These are phyloP conservation scores for Solanum piurae DNA, from an alignment of 257 asterid genomes.

Conservation along the genomic window DNA sequence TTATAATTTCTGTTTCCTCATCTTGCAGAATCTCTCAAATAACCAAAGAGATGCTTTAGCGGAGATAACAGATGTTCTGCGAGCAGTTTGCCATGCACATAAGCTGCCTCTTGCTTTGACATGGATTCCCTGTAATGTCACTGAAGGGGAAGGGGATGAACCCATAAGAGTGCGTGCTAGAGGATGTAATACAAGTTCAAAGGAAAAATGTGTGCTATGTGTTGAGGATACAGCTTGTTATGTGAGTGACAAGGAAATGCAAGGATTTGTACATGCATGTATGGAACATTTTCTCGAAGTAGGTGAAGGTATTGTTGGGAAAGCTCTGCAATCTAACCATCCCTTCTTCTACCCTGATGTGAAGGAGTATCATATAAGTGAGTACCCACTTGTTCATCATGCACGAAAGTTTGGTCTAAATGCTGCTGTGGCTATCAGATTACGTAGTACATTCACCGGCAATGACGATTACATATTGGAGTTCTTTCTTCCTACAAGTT, in stretches of 20 bases:
- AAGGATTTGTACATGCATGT: conserved; percentile 79
- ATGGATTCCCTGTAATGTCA: conserved; percentile 74
- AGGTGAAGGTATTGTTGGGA: conserved; percentile 89
- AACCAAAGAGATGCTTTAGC: conserved; percentile 71
- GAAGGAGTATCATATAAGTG: conserved; percentile 65
- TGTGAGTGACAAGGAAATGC: conserved; percentile 55
- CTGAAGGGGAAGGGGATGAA: conserved; percentile 9
- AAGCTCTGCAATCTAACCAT: conserved; percentile 80
- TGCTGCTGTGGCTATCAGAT: conserved; percentile 90
- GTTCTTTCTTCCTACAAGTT: conserved; percentile 78
- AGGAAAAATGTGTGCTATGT: conserved; percentile 40
- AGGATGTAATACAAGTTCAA: conserved; percentile 7
- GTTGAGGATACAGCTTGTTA: conserved; percentile 59
- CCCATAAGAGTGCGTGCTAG: background rate
- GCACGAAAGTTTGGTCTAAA: conserved; percentile 73
- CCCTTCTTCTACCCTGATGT: conserved; percentile 76
- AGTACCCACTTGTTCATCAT: conserved; percentile 87
- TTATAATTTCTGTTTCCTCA: background rate
- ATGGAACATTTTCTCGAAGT: conserved; percentile 59
- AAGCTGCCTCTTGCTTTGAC: conserved; percentile 77
- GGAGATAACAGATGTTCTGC: conserved; percentile 70
- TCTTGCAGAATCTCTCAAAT: conserved; percentile 52
- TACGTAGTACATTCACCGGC: conserved; percentile 68
- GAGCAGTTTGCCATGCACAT: conserved; percentile 86
- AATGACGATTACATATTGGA: conserved; percentile 70